Conservation (phyloP, 805 yeast genomes). For the Kodamaea restingae region DNA sequence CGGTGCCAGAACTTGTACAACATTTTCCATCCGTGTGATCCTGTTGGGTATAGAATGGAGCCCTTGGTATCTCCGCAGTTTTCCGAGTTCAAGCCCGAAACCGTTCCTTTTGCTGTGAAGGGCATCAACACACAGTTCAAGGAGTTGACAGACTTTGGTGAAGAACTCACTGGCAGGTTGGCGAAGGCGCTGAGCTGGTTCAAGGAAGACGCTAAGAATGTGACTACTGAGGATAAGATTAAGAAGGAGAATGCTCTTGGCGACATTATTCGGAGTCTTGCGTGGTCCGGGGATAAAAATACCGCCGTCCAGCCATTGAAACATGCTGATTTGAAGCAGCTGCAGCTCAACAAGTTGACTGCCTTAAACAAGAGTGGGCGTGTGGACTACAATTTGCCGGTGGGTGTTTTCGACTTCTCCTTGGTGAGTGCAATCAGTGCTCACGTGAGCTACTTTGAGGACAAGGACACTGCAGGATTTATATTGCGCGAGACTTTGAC, state of each 20-base stretch:
- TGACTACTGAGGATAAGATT: conserved; percentile 15
- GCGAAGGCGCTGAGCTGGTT: conserved; percentile 38
- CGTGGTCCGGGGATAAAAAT: conserved; percentile 7
- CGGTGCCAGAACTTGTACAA: conserved; percentile 69
- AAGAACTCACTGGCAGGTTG: conserved; percentile 33
- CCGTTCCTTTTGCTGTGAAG: conserved; percentile 51
- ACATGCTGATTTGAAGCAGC: conserved; percentile 22
- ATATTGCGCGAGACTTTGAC: conserved; percentile 55
- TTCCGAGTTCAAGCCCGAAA: conserved; percentile 49
- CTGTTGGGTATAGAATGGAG: conserved; percentile 85
- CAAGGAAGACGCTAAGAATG: conserved; percentile 7
- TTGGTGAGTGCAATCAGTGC: conserved; percentile 79
- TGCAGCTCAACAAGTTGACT: conserved; percentile 34
- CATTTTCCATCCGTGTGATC: conserved; percentile 86
- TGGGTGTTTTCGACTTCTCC: conserved; percentile 75
- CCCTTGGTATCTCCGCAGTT: conserved; percentile 62
- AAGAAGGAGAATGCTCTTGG: conserved; percentile 37
- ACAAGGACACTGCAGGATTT: conserved; percentile 77
- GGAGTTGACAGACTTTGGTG: conserved; percentile 38
- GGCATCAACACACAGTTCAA: conserved; percentile 45
- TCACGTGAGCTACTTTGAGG: conserved; percentile 85
- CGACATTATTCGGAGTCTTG: conserved; percentile 33
- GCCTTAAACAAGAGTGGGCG: conserved; percentile 68
- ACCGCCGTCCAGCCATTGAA: conserved; percentile 16
- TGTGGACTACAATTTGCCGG: conserved; percentile 75